Percentiles rank a stretch among this genome's conserved stretches.
These are phyloP conservation scores for Pyrenula massariospora DNA, from an alignment of 495 filamentous ascomycete species.

Conservation along the genomic window DNA sequence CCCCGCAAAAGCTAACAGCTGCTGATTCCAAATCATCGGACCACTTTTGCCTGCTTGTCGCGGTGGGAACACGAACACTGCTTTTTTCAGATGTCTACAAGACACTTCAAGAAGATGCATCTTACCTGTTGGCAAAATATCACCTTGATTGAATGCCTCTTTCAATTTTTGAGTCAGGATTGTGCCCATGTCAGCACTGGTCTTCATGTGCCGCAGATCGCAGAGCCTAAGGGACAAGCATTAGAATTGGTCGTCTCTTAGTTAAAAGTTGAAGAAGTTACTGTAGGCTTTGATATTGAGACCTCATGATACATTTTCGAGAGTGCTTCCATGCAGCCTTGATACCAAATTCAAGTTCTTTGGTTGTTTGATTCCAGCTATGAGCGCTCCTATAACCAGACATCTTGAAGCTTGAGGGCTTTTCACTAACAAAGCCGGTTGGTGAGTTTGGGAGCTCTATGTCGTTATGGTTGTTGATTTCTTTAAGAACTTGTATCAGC, in stretches of 20 bases:
- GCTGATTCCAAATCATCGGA: slow-evolving; percentile 17
- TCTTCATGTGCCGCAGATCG: slow-evolving; percentile 11
- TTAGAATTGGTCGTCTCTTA: too few relatives aligned
- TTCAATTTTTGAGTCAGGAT: slow-evolving; percentile 4
- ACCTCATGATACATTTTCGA: slow-evolving; percentile 18
- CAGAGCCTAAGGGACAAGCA: slow-evolving; percentile 6
- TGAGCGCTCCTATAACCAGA: slow-evolving; percentile 3
- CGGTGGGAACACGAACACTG: slow-evolving; percentile 16
- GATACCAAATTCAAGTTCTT: slow-evolving; percentile 14
- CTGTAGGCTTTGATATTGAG: slow-evolving; percentile 8
- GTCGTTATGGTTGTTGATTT: too few relatives aligned
- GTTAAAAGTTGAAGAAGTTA: background rate
- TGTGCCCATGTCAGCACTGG: slow-evolving; percentile 12
- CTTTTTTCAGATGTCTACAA: background rate
- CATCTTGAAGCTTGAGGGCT: background rate
- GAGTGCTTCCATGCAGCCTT: slow-evolving; percentile 16
- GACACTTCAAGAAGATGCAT: too few relatives aligned
- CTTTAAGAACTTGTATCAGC: slow-evolving; percentile 5
- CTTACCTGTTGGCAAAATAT: slow-evolving; percentile 11
- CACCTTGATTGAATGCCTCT: slow-evolving; percentile 14
- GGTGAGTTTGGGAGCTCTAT: slow-evolving; percentile 1
- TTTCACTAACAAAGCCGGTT: slow-evolving; percentile 4
- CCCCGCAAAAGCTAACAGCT: slow-evolving; percentile 16
- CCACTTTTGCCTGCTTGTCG: slow-evolving; percentile 7
- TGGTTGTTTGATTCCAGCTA: slow-evolving; percentile 12